Base-by-base conservation (phyloP, 805 yeast species). In the Zygoascus ofunaensis region DNA sequence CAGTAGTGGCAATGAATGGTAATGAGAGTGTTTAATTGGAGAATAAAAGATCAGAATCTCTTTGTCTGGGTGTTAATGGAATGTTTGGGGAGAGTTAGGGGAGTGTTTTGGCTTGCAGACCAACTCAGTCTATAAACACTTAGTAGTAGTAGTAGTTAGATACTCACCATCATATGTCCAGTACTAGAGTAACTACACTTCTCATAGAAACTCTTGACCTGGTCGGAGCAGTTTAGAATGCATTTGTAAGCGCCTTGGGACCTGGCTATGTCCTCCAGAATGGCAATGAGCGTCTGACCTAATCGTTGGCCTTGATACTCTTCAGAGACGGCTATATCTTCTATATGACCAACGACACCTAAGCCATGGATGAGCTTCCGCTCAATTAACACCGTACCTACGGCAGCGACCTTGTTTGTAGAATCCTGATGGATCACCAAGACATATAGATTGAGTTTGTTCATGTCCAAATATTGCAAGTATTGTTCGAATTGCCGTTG, bases 311-410 rank as follows among this genome's bases (percentile, higher is more conserved):
- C 52, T 34, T 49, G 53, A 23, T 44, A 45, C 8, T 22, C 41
- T 21, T 24, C 20, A 8, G 42, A 41, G 4, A 51, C 53, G 3
- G 49, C 43, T 4, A 51, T 38, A 23, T 51, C 55, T 34, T 51
- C 55, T 24, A 49, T 48, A 37, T 51, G 53, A 5, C 55, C 53
- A 15, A 49, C 54, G n/a, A 45, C 4, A 17, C 53, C 51, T 10
- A 47, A 44, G 8, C 41, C 41, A 34, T 49, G 54, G 23, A 51
- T 51, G 5, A 51, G 37, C 40, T 51, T 51, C 37, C 32, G 46
- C 22, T 51, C 54, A 2, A 51, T 21, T 4, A 49, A 24, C 2
- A 51, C 32, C 17, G 53, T 43, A 18, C 53, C 54, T 8, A 44
- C 36, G 3, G 51, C 54, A 14, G 46, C 53, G 3, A 51, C 34